A percentile compares a stretch with the other conserved stretches of the same genome.
Conservation (phyloP, 129 eudicot species). For the Lactuca sativa region DNA sequence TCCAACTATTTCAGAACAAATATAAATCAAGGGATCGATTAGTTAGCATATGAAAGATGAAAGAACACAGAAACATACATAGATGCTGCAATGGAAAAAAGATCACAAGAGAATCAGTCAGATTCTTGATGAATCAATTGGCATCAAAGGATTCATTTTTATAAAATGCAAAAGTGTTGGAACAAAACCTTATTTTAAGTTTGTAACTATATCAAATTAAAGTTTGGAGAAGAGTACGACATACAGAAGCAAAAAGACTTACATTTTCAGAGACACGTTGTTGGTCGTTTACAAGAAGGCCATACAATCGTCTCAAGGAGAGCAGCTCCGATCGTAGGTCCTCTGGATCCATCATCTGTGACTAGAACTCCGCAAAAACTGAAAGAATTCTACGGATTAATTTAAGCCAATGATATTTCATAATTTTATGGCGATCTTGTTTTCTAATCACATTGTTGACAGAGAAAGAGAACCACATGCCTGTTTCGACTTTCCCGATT, state of each 20-base stretch:
- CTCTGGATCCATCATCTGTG: conserved; percentile 28
- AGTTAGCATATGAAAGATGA: neutral
- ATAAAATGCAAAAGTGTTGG: neutral
- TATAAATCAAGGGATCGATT: neutral
- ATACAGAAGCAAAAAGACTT: neutral
- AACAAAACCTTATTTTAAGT: neutral
- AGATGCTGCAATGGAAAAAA: conserved; percentile 1
- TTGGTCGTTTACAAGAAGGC: conserved; percentile 34
- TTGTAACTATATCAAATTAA: neutral
- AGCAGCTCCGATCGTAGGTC: conserved; percentile 27
- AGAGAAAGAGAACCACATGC: neutral
- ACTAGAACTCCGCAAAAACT: conserved; percentile 6
- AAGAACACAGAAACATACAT: neutral
- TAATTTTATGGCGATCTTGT: neutral
- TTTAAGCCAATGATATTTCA: neutral
- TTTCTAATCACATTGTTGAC: neutral
- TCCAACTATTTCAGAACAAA: conserved; percentile 35
- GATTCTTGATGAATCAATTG: neutral
- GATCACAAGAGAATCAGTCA: neutral
- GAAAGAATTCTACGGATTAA: neutral
- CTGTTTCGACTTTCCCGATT: neutral
- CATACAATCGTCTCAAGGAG: conserved; percentile 31
- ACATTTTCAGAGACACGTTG: conserved; percentile 27
- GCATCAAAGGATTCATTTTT: neutral
- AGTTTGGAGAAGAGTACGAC: neutral